Conservation (phyloP, 2,329 filamentous ascomycete species). For the Fusarium annulatum region DNA sequence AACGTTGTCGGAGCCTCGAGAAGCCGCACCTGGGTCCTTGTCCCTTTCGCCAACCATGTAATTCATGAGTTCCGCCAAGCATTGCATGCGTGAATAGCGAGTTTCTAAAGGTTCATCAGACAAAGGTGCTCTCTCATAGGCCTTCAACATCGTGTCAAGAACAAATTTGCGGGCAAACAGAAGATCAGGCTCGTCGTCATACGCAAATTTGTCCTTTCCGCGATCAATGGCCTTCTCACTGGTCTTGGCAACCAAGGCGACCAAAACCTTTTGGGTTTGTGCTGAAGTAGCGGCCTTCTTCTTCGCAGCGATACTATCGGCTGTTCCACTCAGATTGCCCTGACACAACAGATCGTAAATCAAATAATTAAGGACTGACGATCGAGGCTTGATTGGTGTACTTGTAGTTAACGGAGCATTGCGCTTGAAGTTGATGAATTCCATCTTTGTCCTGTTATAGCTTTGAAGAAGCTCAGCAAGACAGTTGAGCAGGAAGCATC, state of each 20-base stretch:
- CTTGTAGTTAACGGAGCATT: slow-evolving; percentile 84
- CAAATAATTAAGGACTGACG: slow-evolving; percentile 92
- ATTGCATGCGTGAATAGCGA: slow-evolving; percentile 89
- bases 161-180: slow-evolving; percentile 95
- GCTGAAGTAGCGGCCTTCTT: slow-evolving; percentile 87
- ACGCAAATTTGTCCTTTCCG: slow-evolving; percentile 67
- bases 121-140: slow-evolving; percentile 86
- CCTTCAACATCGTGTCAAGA: slow-evolving; percentile 89
- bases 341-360: slow-evolving; percentile 79
- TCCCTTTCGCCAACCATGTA: slow-evolving; percentile 88
- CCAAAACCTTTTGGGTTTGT: slow-evolving; percentile 87
- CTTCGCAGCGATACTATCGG: slow-evolving; percentile 80
- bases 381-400: slow-evolving; percentile 93
- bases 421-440: slow-evolving; percentile 99
- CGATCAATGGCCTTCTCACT: slow-evolving; percentile 76
- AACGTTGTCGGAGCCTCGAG: slow-evolving; percentile 53
- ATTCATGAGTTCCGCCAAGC: slow-evolving; percentile 90
- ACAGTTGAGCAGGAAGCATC: slow-evolving; percentile 93
- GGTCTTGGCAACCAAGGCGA: slow-evolving; percentile 88
- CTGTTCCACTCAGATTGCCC: slow-evolving; percentile 71
- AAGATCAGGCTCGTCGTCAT: slow-evolving; percentile 84
- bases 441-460: slow-evolving; percentile 95
- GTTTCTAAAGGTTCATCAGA: slow-evolving; percentile 84
- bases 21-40: slow-evolving; percentile 63
- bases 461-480: slow-evolving; percentile 89